A percentile compares a stretch with the other conserved stretches of the same genome.
phyloP scores from a whole-genome alignment of 164 flowering plant species.

The Malania oleifera region DNA sequence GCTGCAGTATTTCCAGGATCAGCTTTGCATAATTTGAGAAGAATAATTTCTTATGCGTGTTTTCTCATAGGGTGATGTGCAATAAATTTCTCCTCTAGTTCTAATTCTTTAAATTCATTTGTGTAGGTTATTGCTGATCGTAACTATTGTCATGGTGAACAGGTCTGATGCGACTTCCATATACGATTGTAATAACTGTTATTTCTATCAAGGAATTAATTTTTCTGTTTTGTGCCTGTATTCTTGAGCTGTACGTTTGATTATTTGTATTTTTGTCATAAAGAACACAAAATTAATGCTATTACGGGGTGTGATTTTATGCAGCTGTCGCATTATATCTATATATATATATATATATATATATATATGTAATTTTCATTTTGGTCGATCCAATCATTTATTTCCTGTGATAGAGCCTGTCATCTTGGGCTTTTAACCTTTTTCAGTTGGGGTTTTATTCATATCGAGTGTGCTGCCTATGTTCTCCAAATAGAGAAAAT shows the following conservation, averaged over 20 bases:
- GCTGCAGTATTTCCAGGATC: background rate
- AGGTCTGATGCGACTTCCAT: constrained; percentile 37
- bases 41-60: too few relatives aligned
- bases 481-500: too few relatives aligned
- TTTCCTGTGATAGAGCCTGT: too few relatives aligned
- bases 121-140: constrained; percentile 79
- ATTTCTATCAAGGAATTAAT: background rate
- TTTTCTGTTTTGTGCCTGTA: background rate
- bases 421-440: background rate
- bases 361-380: too few relatives aligned
- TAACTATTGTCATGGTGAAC: constrained; percentile 62
- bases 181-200: background rate
- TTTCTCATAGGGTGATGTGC: too few relatives aligned
- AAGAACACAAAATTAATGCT: too few relatives aligned
- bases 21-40: background rate
- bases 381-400: too few relatives aligned
- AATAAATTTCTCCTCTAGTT: background rate
- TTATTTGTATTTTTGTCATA: too few relatives aligned
- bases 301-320: too few relatives aligned
- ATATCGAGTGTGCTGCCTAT: too few relatives aligned
- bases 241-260: background rate
- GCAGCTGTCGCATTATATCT: too few relatives aligned
- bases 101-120: background rate
- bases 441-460: background rate
- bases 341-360: too few relatives aligned